Conservation (phyloP, 129 eudicot genomes). For the Arctium minus region DNA sequence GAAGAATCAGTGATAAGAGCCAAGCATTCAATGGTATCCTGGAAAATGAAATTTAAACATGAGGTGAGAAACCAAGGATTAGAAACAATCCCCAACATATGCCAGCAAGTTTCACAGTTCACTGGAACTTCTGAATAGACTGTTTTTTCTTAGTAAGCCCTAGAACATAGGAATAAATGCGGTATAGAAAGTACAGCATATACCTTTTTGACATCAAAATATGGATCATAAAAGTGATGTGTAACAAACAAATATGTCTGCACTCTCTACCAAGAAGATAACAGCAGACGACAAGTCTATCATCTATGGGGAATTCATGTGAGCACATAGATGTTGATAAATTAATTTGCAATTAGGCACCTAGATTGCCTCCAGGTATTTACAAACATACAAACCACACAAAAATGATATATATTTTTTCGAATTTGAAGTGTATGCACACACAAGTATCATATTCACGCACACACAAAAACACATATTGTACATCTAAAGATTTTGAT, state of each 20-base stretch:
- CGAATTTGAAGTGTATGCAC: not conserved
- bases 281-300: not conserved
- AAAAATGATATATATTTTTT: not conserved
- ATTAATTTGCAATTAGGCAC: not conserved
- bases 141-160: not conserved
- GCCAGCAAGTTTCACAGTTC: slow-evolving; percentile 3
- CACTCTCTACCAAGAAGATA: not conserved
- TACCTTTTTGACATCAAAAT: not conserved
- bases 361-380: not conserved
- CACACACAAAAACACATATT: not conserved
- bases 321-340: not conserved
- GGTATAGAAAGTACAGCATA: not conserved
- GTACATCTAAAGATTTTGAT: not conserved
- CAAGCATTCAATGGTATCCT: slow-evolving; percentile 80
- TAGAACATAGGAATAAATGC: not conserved
- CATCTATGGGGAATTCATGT: not conserved
- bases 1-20: slow-evolving; percentile 66
- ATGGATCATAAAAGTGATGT: not conserved
- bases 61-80: slow-evolving; percentile 1
- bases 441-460: not conserved
- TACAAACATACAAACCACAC: not conserved
- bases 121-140: not conserved
- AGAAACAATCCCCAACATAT: not conserved
- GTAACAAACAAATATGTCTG: not conserved
- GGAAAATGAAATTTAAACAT: slow-evolving; percentile 19